These are phyloP conservation scores for Pestalotiopsis sp. DNA, from an alignment of 2,329 filamentous ascomycete genomes.

Conservation along the genomic window DNA sequence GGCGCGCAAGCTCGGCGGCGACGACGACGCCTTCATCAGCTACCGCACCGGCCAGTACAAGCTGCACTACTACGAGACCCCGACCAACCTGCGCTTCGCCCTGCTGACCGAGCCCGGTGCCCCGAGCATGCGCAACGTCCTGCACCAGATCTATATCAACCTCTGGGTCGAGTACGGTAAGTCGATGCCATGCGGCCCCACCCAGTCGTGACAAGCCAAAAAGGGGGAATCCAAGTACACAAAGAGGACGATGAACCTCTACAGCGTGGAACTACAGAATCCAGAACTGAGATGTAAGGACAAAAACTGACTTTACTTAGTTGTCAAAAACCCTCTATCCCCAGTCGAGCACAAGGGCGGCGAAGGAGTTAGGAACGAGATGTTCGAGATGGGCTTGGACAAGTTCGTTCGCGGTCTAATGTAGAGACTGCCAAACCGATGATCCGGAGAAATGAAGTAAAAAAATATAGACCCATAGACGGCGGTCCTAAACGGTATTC, in stretches of 20 bases:
- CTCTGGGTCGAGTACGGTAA: conserved; percentile 93
- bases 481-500: not conserved
- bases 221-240: not conserved
- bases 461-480: not conserved
- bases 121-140: conserved; percentile 86
- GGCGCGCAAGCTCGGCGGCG: conserved; percentile 90
- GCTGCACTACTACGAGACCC: conserved; percentile 98
- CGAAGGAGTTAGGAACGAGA: conserved; percentile 69
- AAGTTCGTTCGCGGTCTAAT: conserved; percentile 73
- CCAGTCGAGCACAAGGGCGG: conserved; percentile 71
- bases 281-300: not conserved
- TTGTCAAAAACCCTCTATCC: conserved; percentile 71
- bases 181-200: conserved; percentile 23
- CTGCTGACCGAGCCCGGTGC: conserved; percentile 92
- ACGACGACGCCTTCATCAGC: conserved; percentile 92
- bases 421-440: conserved; percentile 36
- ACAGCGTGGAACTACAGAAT: not conserved
- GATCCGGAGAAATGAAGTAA: not conserved
- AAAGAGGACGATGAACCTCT: not conserved
- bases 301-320: conserved; percentile 37
- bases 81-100: conserved; percentile 92
- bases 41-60: conserved; percentile 96
- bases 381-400: conserved; percentile 73
- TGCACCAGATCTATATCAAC: conserved; percentile 98
- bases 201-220: not conserved